Conservation (phyloP, 1,139 yeast genomes). For the Diutina sp. region DNA sequence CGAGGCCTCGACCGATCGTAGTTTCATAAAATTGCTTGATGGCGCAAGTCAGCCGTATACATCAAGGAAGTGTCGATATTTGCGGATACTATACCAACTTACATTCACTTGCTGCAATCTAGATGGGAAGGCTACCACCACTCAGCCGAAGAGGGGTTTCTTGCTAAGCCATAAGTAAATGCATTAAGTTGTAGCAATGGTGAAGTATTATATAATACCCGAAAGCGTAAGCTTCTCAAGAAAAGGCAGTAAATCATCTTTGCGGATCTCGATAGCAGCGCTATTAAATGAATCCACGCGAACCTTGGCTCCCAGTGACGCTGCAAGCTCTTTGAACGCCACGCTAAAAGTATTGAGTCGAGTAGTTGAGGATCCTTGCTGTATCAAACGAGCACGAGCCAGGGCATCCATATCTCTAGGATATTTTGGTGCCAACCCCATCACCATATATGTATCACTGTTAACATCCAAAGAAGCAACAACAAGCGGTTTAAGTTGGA, state of each 20-base stretch:
- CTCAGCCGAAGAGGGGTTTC: not conserved
- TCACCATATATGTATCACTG: slow-evolving; percentile 73
- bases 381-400: slow-evolving; percentile 28
- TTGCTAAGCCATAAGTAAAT: no score
- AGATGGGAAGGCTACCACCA: not conserved
- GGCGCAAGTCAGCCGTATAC: not conserved
- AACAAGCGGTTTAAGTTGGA: slow-evolving; percentile 62
- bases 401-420: slow-evolving; percentile 43
- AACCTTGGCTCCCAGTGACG: slow-evolving; percentile 74
- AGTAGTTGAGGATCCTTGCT: slow-evolving; percentile 19
- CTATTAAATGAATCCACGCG: slow-evolving; percentile 91
- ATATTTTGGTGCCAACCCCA: slow-evolving; percentile 80
- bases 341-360: slow-evolving; percentile 71
- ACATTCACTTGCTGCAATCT: not conserved
- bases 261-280: slow-evolving; percentile 78
- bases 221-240: slow-evolving; percentile 56
- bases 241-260: slow-evolving; percentile 80
- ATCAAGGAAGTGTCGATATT: not conserved
- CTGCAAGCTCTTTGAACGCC: slow-evolving; percentile 81
- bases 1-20: not conserved
- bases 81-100: not conserved
- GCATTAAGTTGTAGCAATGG: not conserved
- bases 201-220: slow-evolving; percentile 17
- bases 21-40: not conserved
- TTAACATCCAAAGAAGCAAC: slow-evolving; percentile 71